Percentiles rank a stretch among this genome's conserved stretches.
Evolutionary conservation across 108 stramenopile species (phyloP).

Genomic region (Nannochloropsis salina): DNA sequence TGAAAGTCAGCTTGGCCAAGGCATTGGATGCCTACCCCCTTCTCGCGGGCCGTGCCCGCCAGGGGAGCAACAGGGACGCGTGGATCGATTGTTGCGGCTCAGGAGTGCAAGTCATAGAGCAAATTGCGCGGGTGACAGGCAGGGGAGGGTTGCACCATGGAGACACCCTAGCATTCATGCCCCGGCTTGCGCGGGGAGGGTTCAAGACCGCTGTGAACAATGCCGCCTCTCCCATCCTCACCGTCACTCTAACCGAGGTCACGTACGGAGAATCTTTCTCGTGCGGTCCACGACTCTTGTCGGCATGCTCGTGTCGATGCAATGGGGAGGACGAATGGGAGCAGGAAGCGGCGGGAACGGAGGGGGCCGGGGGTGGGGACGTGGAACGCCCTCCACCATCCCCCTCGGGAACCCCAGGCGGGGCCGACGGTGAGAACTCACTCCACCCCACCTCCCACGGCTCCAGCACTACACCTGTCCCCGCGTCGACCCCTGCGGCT

Average conservation of each 20-base stretch:
- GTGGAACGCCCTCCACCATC: background rate
- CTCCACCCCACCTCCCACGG: background rate
- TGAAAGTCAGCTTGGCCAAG: background rate
- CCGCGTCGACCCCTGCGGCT: background rate
- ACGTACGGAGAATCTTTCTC: background rate
- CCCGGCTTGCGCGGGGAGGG: background rate
- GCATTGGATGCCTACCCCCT: slow-evolving; percentile 1
- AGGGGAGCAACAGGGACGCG: background rate
- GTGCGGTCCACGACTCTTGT: background rate
- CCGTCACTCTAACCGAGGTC: background rate
- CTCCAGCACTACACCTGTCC: background rate
- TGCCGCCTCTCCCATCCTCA: background rate
- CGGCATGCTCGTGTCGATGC: background rate
- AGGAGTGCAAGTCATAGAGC: background rate
- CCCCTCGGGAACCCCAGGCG: background rate
- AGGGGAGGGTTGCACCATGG: background rate
- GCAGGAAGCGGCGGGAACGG: background rate
- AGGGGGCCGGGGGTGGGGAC: background rate
- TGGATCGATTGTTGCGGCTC: background rate
- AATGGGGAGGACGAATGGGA: background rate
- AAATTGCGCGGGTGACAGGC: background rate
- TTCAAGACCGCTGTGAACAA: background rate
- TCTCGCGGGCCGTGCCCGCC: background rate
- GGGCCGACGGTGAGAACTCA: background rate
- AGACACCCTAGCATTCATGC: background rate